These are phyloP conservation scores for Panicum hallii DNA, from an alignment of 202 grass and related monocot genomes.

Conservation along the genomic window DNA sequence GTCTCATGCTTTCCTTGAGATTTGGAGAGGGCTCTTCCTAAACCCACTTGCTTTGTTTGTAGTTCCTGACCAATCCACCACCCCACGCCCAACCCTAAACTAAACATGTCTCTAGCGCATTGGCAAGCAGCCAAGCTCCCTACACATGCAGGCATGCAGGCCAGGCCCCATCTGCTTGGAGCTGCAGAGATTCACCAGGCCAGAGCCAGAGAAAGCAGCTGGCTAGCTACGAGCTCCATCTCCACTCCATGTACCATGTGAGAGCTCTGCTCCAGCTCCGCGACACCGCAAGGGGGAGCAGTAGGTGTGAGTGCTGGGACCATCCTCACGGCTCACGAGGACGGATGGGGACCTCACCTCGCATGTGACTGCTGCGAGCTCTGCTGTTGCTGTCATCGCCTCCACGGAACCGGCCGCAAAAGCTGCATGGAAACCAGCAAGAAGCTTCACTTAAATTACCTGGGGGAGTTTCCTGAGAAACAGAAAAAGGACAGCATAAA, in stretches of 20 bases:
- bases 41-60: not conserved
- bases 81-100: not conserved
- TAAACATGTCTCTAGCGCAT: not conserved
- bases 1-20: not conserved
- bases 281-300: not conserved
- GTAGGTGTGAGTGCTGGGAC: not conserved
- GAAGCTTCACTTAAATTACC: conserved; percentile 15
- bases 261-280: not conserved
- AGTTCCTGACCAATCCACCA: not conserved
- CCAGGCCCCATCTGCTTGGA: not conserved
- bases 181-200: not conserved
- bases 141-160: not conserved
- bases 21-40: conserved; percentile 1
- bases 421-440: conserved; percentile 37
- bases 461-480: not conserved
- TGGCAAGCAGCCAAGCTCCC: conserved; percentile 5
- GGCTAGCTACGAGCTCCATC: no score
- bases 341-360: not conserved
- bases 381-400: not conserved
- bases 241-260: not conserved
- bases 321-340: not conserved
- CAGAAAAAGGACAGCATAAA: not conserved
- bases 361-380: not conserved
- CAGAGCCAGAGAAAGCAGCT: not conserved
- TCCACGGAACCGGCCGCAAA: conserved; percentile 30